Percentiles rank a stretch among this genome's conserved stretches.
Evolutionary conservation across 345 rosid genomes (phyloP).

Genomic region (Durio zibethinus): DNA sequence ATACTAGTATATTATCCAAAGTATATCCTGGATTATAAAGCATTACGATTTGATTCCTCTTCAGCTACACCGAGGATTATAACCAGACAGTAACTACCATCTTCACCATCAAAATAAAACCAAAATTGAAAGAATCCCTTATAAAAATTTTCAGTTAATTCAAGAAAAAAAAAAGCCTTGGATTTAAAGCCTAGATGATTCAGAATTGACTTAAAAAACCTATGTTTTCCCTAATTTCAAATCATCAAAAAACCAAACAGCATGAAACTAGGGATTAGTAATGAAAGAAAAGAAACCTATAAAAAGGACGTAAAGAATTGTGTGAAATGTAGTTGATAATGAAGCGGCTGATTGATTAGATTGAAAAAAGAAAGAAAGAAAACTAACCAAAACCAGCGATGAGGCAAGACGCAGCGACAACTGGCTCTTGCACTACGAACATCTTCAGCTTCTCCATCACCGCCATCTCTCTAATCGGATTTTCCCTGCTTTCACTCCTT

Average conservation of each 20-base stretch:
- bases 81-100: neutral
- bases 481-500: neutral
- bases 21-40: neutral
- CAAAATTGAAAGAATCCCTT: neutral
- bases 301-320: neutral
- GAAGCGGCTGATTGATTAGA: neutral
- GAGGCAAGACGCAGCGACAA: conserved; percentile 82
- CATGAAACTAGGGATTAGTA: neutral
- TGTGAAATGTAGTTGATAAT: neutral
- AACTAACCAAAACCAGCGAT: conserved; percentile 74
- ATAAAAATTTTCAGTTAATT: neutral
- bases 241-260: neutral
- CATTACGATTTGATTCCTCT: neutral
- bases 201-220: neutral
- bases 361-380: conserved; percentile 2
- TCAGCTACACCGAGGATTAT: neutral
- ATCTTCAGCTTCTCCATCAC: conserved; percentile 81
- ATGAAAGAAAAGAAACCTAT: neutral
- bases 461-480: conserved; percentile 41
- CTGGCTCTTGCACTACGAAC: conserved; percentile 87
- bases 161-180: neutral
- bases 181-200: neutral
- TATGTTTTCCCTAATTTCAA: neutral
- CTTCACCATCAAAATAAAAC: neutral
- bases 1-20: neutral